Conservation (phyloP, 805 yeast species). For the Metschnikowia henanensis region DNA sequence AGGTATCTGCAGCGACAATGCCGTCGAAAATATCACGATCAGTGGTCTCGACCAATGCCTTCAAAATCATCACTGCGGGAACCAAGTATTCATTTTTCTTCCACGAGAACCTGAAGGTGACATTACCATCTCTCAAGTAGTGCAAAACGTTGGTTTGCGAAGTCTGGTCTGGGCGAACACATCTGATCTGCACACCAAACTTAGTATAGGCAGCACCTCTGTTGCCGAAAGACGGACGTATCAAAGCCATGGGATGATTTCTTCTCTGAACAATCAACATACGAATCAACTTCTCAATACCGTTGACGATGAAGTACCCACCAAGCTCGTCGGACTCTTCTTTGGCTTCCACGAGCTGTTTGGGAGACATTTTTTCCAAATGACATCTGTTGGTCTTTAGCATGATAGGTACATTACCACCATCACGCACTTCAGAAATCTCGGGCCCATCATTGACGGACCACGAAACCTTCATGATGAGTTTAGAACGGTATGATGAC, state of each 20-base stretch:
- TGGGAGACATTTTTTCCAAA: constrained; percentile 78
- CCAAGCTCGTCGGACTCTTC: constrained; percentile 97
- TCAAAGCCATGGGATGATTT: constrained; percentile 97
- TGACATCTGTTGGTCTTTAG: constrained; percentile 89
- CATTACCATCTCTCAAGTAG: constrained; percentile 92
- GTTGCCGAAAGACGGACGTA: constrained; percentile 90
- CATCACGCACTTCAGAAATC: constrained; percentile 78
- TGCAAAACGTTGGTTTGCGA: constrained; percentile 98
- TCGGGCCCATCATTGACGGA: constrained; percentile 87
- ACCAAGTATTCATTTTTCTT: constrained; percentile 92
- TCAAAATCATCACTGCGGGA: constrained; percentile 89
- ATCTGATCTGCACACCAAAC: constrained; percentile 91
- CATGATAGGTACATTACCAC: constrained; percentile 92
- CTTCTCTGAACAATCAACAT: constrained; percentile 98
- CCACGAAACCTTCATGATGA: constrained; percentile 81
- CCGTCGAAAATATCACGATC: constrained; percentile 97
- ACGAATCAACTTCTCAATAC: constrained; percentile 94
- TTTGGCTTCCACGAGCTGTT: constrained; percentile 68
- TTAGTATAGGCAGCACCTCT: constrained; percentile 90
- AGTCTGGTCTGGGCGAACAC: constrained; percentile 95
- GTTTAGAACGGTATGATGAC: constrained; percentile 75
- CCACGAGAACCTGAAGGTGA: constrained; percentile 96
- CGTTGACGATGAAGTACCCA: constrained; percentile 94
- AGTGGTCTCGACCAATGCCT: constrained; percentile 85
- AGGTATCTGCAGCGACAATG: constrained; percentile 83